Conservation (phyloP, 1,139 yeast species). For the Suhomyces coccinellae region DNA sequence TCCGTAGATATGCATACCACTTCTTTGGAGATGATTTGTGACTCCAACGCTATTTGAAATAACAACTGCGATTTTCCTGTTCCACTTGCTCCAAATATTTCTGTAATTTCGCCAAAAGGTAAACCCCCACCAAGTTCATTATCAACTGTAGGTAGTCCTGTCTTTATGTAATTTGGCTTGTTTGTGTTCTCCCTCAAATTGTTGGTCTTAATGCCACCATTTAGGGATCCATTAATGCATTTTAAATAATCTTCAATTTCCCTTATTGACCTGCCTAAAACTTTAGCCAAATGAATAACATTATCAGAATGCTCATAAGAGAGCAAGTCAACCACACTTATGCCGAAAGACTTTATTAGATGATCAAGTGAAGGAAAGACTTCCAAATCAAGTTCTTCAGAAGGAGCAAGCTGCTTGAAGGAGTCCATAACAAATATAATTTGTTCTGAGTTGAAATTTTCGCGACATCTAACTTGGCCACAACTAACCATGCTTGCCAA, state of each 20-base stretch:
- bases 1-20: slow-evolving; percentile 79
- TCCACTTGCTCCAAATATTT: slow-evolving; percentile 81
- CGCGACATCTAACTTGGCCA: background rate
- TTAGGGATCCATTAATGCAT: slow-evolving; percentile 11
- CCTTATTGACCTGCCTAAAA: slow-evolving; percentile 46
- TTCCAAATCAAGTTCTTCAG: slow-evolving; percentile 14
- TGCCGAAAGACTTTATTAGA: slow-evolving; percentile 22
- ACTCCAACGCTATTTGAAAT: slow-evolving; percentile 59
- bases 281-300: slow-evolving; percentile 35
- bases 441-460: background rate
- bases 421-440: slow-evolving; percentile 24
- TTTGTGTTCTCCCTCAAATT: background rate
- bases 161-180: slow-evolving; percentile 36
- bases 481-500: no score
- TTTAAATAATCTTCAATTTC: slow-evolving; percentile 44
- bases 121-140: slow-evolving; percentile 66
- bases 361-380: slow-evolving; percentile 19
- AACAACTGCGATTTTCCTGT: slow-evolving; percentile 81
- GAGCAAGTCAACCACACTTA: slow-evolving; percentile 27
- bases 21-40: slow-evolving; percentile 43
- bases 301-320: slow-evolving; percentile 17
- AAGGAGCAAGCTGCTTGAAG: slow-evolving; percentile 25
- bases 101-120: slow-evolving; percentile 66
- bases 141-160: slow-evolving; percentile 66
- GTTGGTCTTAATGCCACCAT: slow-evolving; percentile 3